Conservation (phyloP, 176 grass and related monocot genomes). For the Musa troglodytarum region DNA sequence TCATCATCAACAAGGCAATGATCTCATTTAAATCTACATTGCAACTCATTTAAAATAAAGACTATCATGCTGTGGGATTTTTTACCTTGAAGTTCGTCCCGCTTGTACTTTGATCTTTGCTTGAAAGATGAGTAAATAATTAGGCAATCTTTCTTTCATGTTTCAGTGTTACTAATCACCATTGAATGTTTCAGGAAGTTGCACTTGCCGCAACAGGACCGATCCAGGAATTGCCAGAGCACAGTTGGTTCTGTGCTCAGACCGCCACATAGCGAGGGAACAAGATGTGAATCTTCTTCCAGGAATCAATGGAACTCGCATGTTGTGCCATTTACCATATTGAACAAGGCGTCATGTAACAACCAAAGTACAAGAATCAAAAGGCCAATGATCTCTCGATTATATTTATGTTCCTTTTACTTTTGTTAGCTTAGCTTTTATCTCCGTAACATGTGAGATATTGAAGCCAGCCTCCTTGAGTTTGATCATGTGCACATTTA, state of each 20-base stretch:
- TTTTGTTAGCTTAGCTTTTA: too few relatives aligned
- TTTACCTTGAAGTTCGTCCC: slow-evolving; percentile 9
- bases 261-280: slow-evolving; percentile 1
- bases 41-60: not conserved
- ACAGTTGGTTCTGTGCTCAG: slow-evolving; percentile 69
- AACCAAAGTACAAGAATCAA: not conserved
- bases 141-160: too few relatives aligned
- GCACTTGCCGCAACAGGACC: slow-evolving; percentile 68
- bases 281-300: not conserved
- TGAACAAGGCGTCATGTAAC: not conserved
- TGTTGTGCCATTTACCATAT: not conserved
- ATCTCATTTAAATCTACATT: not conserved
- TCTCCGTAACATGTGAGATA: too few relatives aligned
- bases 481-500: too few relatives aligned
- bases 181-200: slow-evolving; percentile 47
- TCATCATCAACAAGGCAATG: slow-evolving; percentile 75
- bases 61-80: not conserved
- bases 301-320: not conserved
- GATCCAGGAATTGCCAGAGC: slow-evolving; percentile 56
- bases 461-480: too few relatives aligned
- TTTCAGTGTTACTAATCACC: not conserved
- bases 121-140: not conserved
- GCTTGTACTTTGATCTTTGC: slow-evolving; percentile 10
- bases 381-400: not conserved
- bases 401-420: not conserved